Evolutionary conservation across 192 early-diverging fungal species (phyloP).

Genomic region (Cladochytrium replicatum): DNA sequence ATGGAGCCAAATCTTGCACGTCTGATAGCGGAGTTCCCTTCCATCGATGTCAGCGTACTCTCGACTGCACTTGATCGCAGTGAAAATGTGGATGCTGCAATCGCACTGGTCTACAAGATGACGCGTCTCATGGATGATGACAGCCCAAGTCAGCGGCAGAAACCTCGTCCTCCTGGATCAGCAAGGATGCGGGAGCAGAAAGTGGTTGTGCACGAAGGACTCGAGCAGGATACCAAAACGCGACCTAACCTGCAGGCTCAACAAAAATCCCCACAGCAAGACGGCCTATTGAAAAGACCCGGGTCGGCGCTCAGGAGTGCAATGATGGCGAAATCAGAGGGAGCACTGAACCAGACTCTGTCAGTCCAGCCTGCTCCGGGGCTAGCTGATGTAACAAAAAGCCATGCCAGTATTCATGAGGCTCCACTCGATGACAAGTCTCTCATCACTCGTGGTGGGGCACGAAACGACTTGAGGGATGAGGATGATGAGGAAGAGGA

Average conservation of each 20-base stretch:
- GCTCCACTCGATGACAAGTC: not conserved
- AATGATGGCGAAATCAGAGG: constrained; percentile 1
- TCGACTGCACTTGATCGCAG: constrained; percentile 1
- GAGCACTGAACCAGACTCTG: not conserved
- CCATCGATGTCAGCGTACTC: not conserved
- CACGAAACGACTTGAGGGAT: not conserved
- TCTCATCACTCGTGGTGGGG: not conserved
- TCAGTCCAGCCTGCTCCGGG: not conserved
- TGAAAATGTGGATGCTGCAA: not conserved
- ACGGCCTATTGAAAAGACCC: not conserved
- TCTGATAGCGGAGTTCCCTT: not conserved
- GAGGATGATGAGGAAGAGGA: not conserved
- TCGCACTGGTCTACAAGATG: not conserved
- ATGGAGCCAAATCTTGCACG: not conserved
- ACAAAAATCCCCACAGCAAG: not conserved
- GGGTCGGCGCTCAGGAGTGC: not conserved
- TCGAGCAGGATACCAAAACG: not conserved
- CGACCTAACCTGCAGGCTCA: not conserved
- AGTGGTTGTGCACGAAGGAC: not conserved
- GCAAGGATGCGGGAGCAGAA: constrained; percentile 4
- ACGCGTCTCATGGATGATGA: not conserved
- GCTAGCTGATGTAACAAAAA: not conserved
- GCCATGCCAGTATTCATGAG: not conserved
- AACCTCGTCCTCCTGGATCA: constrained; percentile 2
- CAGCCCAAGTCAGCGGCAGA: not conserved